Evolutionary conservation across 1,139 yeast species (phyloP).

Genomic region (Geotrichum macrosporum): DNA sequence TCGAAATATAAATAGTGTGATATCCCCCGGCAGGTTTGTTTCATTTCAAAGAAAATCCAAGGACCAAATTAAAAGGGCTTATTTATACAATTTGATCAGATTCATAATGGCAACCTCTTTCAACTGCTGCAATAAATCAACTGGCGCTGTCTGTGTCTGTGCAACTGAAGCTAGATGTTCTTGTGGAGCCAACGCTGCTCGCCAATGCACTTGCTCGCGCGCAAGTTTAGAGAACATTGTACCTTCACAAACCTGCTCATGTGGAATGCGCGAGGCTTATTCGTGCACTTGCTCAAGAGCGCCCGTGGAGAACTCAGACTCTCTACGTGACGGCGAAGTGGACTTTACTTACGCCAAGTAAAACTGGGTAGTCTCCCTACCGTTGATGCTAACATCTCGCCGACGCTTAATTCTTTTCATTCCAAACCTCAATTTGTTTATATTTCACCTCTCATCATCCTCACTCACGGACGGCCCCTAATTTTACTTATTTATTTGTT

Average conservation of each 20-base stretch:
- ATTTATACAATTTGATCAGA: no score
- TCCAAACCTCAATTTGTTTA: no score
- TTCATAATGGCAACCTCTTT: slow-evolving; percentile 1
- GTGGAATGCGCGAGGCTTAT: slow-evolving; percentile 39
- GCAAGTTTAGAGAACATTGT: slow-evolving; percentile 38
- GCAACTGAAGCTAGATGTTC: slow-evolving; percentile 44
- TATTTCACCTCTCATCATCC: no score
- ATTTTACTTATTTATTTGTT: no score
- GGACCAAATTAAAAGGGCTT: no score
- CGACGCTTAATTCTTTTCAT: no score
- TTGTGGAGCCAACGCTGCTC: slow-evolving; percentile 43
- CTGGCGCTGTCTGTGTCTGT: slow-evolving; percentile 36
- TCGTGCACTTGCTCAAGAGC: slow-evolving; percentile 42
- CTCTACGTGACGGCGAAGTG: slow-evolving; percentile 40
- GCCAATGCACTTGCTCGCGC: slow-evolving; percentile 39
- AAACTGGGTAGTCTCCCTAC: slow-evolving; percentile 3
- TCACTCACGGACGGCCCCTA: no score
- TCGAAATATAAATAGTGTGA: not conserved
- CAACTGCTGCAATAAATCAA: slow-evolving; percentile 38
- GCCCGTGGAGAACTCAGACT: slow-evolving; percentile 27
- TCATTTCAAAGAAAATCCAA: not conserved
- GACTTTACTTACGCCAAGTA: slow-evolving; percentile 42
- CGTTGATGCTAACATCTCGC: no score
- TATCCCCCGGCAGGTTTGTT: not conserved
- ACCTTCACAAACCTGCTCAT: slow-evolving; percentile 38